Evolutionary conservation across 495 filamentous ascomycete species (phyloP).

Genomic region (Letharia columbiana): DNA sequence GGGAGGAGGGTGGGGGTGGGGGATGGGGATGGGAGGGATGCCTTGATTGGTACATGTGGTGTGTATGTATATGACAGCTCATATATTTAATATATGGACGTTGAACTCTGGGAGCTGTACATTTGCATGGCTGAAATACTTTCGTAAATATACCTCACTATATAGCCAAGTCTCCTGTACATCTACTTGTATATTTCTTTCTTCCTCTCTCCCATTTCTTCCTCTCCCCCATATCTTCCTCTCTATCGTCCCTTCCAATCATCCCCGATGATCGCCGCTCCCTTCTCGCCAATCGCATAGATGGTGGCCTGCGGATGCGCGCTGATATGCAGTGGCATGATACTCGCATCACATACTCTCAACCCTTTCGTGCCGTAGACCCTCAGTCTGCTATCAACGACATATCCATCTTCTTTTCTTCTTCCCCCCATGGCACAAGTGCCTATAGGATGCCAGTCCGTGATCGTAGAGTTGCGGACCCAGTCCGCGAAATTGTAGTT

Average conservation of each 20-base stretch:
- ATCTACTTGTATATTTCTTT: background rate
- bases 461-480: conserved; percentile 33
- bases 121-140: too few species aligned
- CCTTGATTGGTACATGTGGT: too few species aligned
- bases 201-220: background rate
- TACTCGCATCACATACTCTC: conserved; percentile 47
- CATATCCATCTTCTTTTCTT: conserved; percentile 30
- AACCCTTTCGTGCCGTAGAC: conserved; percentile 43
- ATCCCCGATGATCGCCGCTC: conserved; percentile 32
- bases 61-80: too few species aligned
- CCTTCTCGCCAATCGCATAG: conserved; percentile 27
- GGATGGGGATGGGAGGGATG: too few species aligned
- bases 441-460: conserved; percentile 44
- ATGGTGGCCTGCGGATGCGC: conserved; percentile 47
- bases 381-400: conserved; percentile 40
- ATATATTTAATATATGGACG: too few species aligned
- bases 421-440: conserved; percentile 46
- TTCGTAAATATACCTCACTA: too few species aligned
- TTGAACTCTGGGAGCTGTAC: too few species aligned
- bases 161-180: background rate
- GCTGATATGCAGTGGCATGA: conserved; percentile 44
- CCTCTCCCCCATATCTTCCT: too few species aligned
- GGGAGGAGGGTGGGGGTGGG: too few species aligned
- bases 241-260: conserved; percentile 20
- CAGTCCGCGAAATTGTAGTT: conserved; percentile 30